A percentile compares a stretch with the other conserved stretches of the same genome.
Evolutionary conservation across 306 rosid genomes (phyloP).

Genomic region (Ormosia semicastrata): DNA sequence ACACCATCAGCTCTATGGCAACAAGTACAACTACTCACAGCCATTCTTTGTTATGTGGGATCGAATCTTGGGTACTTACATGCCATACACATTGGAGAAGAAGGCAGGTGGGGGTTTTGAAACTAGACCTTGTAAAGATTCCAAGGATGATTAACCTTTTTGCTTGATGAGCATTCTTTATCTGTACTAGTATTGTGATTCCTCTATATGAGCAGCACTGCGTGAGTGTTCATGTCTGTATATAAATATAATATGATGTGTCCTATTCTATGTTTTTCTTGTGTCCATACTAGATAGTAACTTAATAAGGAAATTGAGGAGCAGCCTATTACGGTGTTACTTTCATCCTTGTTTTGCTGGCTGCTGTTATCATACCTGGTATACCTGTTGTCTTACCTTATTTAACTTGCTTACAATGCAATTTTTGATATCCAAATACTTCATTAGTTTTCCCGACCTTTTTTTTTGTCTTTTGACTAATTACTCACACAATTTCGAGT

Average conservation of each 20-base stretch:
- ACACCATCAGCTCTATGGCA: constrained; percentile 95
- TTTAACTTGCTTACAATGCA: not conserved
- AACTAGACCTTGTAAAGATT: constrained; percentile 55
- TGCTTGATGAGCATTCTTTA: constrained; percentile 37
- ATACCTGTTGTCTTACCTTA: not conserved
- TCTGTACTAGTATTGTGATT: constrained; percentile 59
- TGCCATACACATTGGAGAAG: constrained; percentile 88
- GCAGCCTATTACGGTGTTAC: constrained; percentile 6
- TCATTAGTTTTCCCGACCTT: not conserved
- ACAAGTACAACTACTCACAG: constrained; percentile 90
- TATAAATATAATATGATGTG: constrained; percentile 45
- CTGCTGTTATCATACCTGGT: not conserved
- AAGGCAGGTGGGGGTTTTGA: constrained; percentile 82
- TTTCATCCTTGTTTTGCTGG: constrained; percentile 26
- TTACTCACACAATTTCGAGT: no score
- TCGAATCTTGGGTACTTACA: constrained; percentile 74
- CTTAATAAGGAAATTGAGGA: constrained; percentile 37
- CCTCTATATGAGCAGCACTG: constrained; percentile 41
- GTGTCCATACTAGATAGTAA: constrained; percentile 40
- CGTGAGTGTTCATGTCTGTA: constrained; percentile 49
- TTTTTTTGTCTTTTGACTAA: no score
- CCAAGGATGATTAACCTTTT: constrained; percentile 62
- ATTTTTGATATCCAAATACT: constrained; percentile 4
- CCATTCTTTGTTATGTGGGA: constrained; percentile 97
- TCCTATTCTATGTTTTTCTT: constrained; percentile 43